Evolutionary conservation across 306 rosid species (phyloP).

Genomic region (Cicer chorassanicum): DNA sequence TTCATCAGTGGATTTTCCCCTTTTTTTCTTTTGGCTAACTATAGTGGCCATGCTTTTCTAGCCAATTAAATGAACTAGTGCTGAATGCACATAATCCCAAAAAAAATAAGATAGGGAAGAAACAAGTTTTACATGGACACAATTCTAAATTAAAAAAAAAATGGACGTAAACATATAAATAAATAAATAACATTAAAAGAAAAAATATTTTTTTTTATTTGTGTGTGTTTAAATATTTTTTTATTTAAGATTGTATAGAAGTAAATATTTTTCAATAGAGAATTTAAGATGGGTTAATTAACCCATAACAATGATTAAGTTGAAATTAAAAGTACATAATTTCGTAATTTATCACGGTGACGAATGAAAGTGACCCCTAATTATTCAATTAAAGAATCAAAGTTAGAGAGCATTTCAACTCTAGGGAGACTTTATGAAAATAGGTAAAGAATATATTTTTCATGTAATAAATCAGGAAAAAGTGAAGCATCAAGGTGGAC

Average conservation of each 20-base stretch:
- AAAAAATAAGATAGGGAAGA: not conserved
- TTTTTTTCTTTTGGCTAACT: conserved; percentile 27
- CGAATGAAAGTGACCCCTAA: conserved; percentile 25
- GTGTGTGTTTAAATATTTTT: too few relatives aligned
- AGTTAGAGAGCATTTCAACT: conserved; percentile 53
- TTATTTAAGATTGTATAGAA: too few relatives aligned
- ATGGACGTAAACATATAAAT: too few relatives aligned
- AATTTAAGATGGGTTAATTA: conserved; percentile 29
- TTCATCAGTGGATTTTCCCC: conserved; percentile 27
- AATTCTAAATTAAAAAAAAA: too few relatives aligned
- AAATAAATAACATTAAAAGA: too few relatives aligned
- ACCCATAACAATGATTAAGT: conserved; percentile 27
- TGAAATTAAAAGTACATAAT: conserved; percentile 37
- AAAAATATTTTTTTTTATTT: too few relatives aligned
- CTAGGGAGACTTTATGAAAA: conserved; percentile 47
- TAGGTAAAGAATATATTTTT: conserved; percentile 53
- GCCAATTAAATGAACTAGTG: conserved; percentile 29
- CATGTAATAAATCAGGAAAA: conserved; percentile 42
- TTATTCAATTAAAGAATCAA: conserved; percentile 47
- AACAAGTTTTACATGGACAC: too few relatives aligned
- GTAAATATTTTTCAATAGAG: not conserved
- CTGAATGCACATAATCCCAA: conserved; percentile 37
- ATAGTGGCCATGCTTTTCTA: conserved; percentile 11
- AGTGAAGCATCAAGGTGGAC: conserved; percentile 54
- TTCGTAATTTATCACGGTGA: conserved; percentile 37